phyloP scores from a whole-genome alignment of 169 alveolate genomes.

The Eimeria maxima region DNA sequence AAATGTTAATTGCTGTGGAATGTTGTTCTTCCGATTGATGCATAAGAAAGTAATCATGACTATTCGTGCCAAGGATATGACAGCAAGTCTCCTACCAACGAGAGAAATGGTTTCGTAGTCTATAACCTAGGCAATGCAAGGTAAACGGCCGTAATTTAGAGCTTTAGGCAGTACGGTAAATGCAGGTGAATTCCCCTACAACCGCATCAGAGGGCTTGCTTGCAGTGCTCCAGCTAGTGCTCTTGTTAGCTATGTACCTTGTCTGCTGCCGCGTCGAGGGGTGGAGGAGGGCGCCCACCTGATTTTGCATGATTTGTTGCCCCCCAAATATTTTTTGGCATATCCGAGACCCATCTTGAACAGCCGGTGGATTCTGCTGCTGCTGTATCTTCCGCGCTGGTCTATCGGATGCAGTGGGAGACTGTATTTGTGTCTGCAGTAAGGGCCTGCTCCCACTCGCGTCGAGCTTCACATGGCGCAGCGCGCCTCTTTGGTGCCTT shows the following conservation, averaged over 20 bases:
- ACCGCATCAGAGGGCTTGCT: neutral
- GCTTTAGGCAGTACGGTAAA: neutral
- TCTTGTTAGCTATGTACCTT: conserved; percentile 40
- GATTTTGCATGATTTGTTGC: conserved; percentile 18
- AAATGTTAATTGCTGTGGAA: neutral
- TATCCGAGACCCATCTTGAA: neutral
- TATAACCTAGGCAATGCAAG: neutral
- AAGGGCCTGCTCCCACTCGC: neutral
- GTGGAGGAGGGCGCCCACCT: conserved; percentile 66
- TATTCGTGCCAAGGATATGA: neutral
- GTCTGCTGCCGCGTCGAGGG: conserved; percentile 43
- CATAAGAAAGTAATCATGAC: neutral
- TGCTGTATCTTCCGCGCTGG: conserved; percentile 35
- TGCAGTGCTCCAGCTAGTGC: conserved; percentile 26
- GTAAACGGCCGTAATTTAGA: neutral
- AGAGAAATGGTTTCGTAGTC: neutral
- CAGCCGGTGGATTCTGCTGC: neutral
- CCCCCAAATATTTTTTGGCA: neutral
- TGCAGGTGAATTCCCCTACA: neutral
- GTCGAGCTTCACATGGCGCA: neutral
- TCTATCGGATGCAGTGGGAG: conserved; percentile 48
- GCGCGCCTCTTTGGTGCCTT: neutral
- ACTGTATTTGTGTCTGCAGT: neutral
- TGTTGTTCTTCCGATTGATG: neutral
- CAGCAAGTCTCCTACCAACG: neutral